Percentiles rank a stretch among this genome's conserved stretches.
These are phyloP conservation scores for Phyllosticta ampelicida DNA, from an alignment of 2,329 filamentous ascomycete genomes.

Conservation along the genomic window DNA sequence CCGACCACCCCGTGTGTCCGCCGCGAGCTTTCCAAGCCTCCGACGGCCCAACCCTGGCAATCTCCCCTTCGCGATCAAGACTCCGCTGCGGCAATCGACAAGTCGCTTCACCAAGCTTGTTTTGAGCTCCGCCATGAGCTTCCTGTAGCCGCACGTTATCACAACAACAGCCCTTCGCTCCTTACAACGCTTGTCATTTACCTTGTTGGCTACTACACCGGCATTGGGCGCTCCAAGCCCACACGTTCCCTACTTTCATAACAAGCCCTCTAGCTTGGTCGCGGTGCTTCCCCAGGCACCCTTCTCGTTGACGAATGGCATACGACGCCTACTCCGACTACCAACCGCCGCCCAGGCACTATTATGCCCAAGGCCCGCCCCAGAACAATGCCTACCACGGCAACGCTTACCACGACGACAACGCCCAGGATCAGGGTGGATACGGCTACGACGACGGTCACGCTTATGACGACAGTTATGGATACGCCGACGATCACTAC, in stretches of 20 bases:
- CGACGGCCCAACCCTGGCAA: not conserved
- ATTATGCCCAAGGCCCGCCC: conserved; percentile 24
- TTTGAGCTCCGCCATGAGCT: not conserved
- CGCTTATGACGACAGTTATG: conserved; percentile 15
- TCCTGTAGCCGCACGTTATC: not conserved
- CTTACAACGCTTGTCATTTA: not conserved
- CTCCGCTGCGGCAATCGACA: not conserved
- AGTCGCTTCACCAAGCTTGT: not conserved
- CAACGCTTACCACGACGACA: conserved; percentile 8
- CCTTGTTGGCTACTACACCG: not conserved
- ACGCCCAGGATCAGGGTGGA: conserved; percentile 19
- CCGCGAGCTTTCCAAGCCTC: not conserved
- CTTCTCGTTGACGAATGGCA: conserved; percentile 20
- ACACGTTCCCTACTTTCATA: not conserved
- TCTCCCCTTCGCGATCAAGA: not conserved
- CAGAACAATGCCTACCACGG: conserved; percentile 15
- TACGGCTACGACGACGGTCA: conserved; percentile 27
- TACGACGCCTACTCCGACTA: conserved; percentile 29
- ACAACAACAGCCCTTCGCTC: not conserved
- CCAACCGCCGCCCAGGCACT: conserved; percentile 24
- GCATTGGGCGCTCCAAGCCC: not conserved
- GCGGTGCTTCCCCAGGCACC: not conserved
- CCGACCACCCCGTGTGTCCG: too few relatives aligned
- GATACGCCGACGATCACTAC: conserved; percentile 21
- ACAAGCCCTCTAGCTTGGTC: not conserved